Evolutionary conservation across 352 stramenopile species (phyloP).

Genomic region (Peronospora farinosa): DNA sequence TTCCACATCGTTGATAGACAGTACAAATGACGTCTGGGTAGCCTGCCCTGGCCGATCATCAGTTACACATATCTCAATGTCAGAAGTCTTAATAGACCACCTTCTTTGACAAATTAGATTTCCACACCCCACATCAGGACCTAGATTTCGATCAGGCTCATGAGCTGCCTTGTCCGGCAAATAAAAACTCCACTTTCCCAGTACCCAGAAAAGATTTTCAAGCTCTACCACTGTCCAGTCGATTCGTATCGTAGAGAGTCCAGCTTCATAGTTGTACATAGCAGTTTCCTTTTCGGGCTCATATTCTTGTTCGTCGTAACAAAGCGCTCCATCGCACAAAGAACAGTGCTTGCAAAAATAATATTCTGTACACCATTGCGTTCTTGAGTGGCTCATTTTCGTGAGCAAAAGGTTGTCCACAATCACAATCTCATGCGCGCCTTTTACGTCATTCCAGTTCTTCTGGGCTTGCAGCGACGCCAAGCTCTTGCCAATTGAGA

Average conservation of each 20-base stretch:
- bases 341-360: conserved; percentile 45
- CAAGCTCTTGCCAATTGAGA: conserved; percentile 32
- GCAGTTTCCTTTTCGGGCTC: conserved; percentile 33
- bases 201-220: conserved; percentile 54
- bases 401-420: conserved; percentile 28
- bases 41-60: conserved; percentile 22
- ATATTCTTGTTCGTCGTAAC: conserved; percentile 18
- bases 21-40: conserved; percentile 14
- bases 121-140: conserved; percentile 20
- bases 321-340: conserved; percentile 13
- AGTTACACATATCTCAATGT: conserved; percentile 29
- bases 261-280: conserved; percentile 67
- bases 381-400: conserved; percentile 48
- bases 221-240: conserved; percentile 52
- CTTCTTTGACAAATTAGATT: conserved; percentile 29
- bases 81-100: conserved; percentile 23
- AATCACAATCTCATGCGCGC: conserved; percentile 41
- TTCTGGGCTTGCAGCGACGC: conserved; percentile 27
- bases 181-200: conserved; percentile 80
- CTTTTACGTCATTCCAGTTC: conserved; percentile 14
- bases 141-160: conserved; percentile 23
- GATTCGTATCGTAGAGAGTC: conserved; percentile 40
- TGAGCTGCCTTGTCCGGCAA: conserved; percentile 34
- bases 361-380: conserved; percentile 36
- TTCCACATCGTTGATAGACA: conserved; percentile 31